These are phyloP conservation scores for Aspergillus mulundensis DNA, from an alignment of 495 filamentous ascomycete species.

Conservation along the genomic window DNA sequence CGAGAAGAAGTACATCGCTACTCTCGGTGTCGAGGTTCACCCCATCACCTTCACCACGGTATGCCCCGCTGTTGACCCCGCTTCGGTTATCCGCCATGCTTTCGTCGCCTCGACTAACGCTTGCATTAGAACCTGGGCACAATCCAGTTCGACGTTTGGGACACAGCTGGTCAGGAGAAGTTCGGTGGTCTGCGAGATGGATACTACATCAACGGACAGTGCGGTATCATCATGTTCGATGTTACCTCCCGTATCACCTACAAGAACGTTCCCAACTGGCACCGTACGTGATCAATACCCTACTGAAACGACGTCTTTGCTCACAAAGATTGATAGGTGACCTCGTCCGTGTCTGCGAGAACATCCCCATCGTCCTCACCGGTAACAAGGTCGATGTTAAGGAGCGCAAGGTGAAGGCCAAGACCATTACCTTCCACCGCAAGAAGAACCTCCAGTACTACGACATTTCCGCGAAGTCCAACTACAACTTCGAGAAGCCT, in stretches of 20 bases:
- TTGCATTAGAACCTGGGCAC: constrained; percentile 75
- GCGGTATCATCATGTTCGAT: constrained; percentile 99
- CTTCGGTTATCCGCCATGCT: constrained; percentile 21
- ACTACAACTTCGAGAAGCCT: constrained; percentile 99
- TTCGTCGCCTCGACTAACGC: constrained; percentile 36
- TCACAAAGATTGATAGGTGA: constrained; percentile 63
- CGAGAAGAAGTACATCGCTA: constrained; percentile 99
- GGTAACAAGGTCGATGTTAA: constrained; percentile 99
- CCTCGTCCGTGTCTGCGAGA: constrained; percentile 98
- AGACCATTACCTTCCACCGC: constrained; percentile 99
- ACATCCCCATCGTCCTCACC: constrained; percentile 95
- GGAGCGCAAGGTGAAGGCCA: constrained; percentile 99
- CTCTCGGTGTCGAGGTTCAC: constrained; percentile 98
- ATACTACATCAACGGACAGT: constrained; percentile 99
- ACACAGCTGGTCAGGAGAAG: constrained; percentile 99
- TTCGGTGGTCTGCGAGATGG: constrained; percentile 99
- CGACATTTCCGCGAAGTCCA: constrained; percentile 99
- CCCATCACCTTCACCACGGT: constrained; percentile 90
- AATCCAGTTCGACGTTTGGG: constrained; percentile 99
- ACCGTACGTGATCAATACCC: constrained; percentile 66
- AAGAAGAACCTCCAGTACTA: constrained; percentile 99
- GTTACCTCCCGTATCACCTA: constrained; percentile 99
- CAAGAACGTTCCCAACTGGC: constrained; percentile 99
- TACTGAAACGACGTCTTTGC: neutral
- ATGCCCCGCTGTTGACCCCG: constrained; percentile 48